Conservation (phyloP, 768 basidiomycete genomes). For the Aureoboletus auriporus region DNA sequence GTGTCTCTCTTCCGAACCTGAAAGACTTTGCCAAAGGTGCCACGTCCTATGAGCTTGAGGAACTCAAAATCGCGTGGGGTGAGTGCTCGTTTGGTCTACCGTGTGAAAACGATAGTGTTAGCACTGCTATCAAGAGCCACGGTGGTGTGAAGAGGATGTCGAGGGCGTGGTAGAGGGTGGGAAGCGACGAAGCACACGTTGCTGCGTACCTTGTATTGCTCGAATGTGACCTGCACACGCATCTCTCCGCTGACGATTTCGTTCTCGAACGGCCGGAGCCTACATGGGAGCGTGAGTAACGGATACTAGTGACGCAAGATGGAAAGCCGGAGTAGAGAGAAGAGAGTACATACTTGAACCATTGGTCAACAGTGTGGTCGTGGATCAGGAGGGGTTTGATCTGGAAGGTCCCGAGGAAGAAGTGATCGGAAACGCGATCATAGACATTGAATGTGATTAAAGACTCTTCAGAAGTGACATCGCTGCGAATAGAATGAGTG, state of each 20-base stretch:
- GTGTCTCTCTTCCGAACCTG: slow-evolving; percentile 98
- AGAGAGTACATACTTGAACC: slow-evolving; percentile 77
- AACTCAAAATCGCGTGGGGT: slow-evolving; percentile 98
- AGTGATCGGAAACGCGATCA: slow-evolving; percentile 80
- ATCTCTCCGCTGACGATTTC: slow-evolving; percentile 91
- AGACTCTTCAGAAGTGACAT: slow-evolving; percentile 87
- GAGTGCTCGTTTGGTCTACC: slow-evolving; percentile 77
- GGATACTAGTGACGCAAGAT: slow-evolving; percentile 5
- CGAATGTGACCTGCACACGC: slow-evolving; percentile 90
- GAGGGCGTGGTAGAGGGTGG: slow-evolving; percentile 22
- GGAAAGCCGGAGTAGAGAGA: slow-evolving; percentile 11
- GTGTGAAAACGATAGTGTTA: slow-evolving; percentile 15
- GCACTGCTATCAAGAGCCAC: slow-evolving; percentile 17
- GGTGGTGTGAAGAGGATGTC: slow-evolving; percentile 22
- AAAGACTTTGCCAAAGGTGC: slow-evolving; percentile 98
- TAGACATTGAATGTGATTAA: slow-evolving; percentile 87
- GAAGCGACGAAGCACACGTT: slow-evolving; percentile 15
- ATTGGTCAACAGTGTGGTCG: slow-evolving; percentile 93
- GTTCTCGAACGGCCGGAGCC: slow-evolving; percentile 70
- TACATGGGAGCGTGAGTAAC: slow-evolving; percentile 28
- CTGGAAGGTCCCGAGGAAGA: slow-evolving; percentile 87
- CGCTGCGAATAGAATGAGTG: slow-evolving; percentile 49
- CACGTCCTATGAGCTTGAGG: slow-evolving; percentile 96
- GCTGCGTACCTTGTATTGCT: slow-evolving; percentile 72
- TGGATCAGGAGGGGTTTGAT: slow-evolving; percentile 90